Evolutionary conservation across 1,284 basidiomycete species (phyloP), one percentile per base, ranked within the genome.

Genomic region (Singerocomus inundabilis): DNA sequence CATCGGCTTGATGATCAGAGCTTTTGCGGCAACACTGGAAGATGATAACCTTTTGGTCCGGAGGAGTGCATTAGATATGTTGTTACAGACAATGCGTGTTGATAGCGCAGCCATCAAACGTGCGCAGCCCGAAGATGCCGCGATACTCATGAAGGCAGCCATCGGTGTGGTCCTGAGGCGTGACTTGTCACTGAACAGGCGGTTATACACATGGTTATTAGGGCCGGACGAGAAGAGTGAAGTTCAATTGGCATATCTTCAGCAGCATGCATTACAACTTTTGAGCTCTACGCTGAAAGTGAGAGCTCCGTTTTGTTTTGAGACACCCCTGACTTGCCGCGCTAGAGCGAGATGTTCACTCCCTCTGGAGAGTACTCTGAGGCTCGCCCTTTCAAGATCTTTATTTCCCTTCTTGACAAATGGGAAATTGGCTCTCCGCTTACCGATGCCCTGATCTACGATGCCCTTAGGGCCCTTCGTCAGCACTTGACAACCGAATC

Each of bases 351-450:
- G 55, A 92, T 93, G 88, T 75, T 80, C 54, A 70, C 78, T 25
- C 81, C 82, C 0, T 82, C 82, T 1, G 73, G 78, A 40, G 86
- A 93, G 52, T 84, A 86, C 52, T 76, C 84, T 0, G 87, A 89
- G 54, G 84, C 88, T 1, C 81, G 89, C 15, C 93, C 97, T 0
- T 98, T 93, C 78, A 95, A 95, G 69, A 90, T 98, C 40, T 96
- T 98, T 67, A 85, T 98, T 26, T 95, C 94, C 1, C 70, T 99
- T 15, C 74, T 98, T 55, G 97, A 99, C 70, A 97, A 97, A 68
- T 98, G 93, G 90, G 94, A 98, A 69, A 87, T 99, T 44, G 96
- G 96, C 0, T 82, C 82, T 16, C 78, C 82, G 0, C 70, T 99
- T 25, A 95, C 93, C 0, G 83, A 91, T 39, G 76, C 74, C 1